Base-by-base conservation (phyloP, 2,329 filamentous ascomycete species). In the Pseudogymnoascus sp. region DNA sequence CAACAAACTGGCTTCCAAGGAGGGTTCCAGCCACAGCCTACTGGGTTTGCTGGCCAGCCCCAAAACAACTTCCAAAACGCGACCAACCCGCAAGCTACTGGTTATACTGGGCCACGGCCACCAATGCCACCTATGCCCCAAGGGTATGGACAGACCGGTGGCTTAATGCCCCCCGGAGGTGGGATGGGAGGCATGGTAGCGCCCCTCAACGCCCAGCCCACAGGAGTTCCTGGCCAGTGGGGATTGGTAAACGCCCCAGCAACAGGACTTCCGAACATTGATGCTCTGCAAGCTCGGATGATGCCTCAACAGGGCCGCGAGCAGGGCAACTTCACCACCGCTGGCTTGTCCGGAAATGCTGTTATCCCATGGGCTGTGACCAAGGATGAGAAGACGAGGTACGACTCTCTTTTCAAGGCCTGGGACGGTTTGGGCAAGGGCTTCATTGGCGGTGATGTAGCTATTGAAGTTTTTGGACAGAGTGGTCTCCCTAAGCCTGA, bases 321-420 rank as follows among this genome's bases (percentile, higher is more conserved):
- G 75, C 84, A 87, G 66, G 89, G 89, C 26, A 83, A 80, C 16
- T 98, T 90, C 70, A 96, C 91, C 6, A 93, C 93, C 1, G 86
- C 89, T 64, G 93, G 93, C 4, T 82, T 99, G 8, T 88, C 91
- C 66, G 95, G 95, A 61, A 98, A 96, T 77, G 95, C 95, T 0
- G 93, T 91, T 6, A 93, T 99, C 71, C 95, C 95, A 0, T 99
- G 95, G 95, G 93, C 95, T 14, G 95, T 99, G 65, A 99, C 95
- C 4, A 99, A 99, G 75, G 93, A 97, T 67, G 95, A 99, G 76
- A 99, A 99, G 81, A 93, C 90, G 65, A 89, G 96, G 66, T 99
- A 99, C 69, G 95, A 99, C 75, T 85, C 91, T 65, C 85, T 98
- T 35, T 99, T 99, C 81, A 90, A 88, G 67, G 93, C 93, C 4